Percentiles rank a stretch among this genome's conserved stretches.
Evolutionary conservation across 2,329 filamentous ascomycete genomes (phyloP).

Genomic region (Fusarium duplospermum): DNA sequence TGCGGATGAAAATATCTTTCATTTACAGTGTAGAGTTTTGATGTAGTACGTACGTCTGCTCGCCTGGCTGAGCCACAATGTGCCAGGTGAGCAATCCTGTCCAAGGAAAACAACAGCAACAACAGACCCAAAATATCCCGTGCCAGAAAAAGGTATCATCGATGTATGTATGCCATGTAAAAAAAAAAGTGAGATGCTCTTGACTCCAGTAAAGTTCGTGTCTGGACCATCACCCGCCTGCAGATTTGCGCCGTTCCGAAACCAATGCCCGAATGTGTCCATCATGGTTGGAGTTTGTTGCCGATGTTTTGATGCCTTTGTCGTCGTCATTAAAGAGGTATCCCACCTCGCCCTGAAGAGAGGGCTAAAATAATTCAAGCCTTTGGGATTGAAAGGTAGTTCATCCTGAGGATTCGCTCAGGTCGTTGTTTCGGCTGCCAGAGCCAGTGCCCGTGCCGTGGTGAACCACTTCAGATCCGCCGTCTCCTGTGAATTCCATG

Average conservation of each 20-base stretch:
- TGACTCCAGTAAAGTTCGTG: slow-evolving; percentile 38
- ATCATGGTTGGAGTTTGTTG: slow-evolving; percentile 28
- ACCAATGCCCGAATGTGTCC: slow-evolving; percentile 29
- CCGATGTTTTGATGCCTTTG: slow-evolving; percentile 25
- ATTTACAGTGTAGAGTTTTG: slow-evolving; percentile 19
- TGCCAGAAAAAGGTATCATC: slow-evolving; percentile 41
- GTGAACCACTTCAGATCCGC: slow-evolving; percentile 43
- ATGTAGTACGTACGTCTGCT: slow-evolving; percentile 6
- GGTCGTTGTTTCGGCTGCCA: slow-evolving; percentile 42
- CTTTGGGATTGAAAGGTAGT: slow-evolving; percentile 2
- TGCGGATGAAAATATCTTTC: slow-evolving; percentile 12
- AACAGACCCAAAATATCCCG: slow-evolving; percentile 20
- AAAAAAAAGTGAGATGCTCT: slow-evolving; percentile 34
- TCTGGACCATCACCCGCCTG: slow-evolving; percentile 35
- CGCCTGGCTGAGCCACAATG: not conserved
- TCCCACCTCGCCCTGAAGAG: slow-evolving; percentile 6
- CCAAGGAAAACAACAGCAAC: slow-evolving; percentile 15
- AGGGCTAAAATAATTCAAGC: slow-evolving; percentile 5
- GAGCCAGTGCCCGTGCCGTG: slow-evolving; percentile 45
- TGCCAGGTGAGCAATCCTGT: slow-evolving; percentile 11
- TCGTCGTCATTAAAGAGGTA: slow-evolving; percentile 40
- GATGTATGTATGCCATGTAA: slow-evolving; percentile 37
- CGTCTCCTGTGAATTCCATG: slow-evolving; percentile 44
- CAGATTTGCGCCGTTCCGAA: slow-evolving; percentile 38
- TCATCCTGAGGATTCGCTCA: slow-evolving; percentile 44